phyloP scores from a whole-genome alignment of 805 yeast species.

The Saccharomycopsis sp. region DNA sequence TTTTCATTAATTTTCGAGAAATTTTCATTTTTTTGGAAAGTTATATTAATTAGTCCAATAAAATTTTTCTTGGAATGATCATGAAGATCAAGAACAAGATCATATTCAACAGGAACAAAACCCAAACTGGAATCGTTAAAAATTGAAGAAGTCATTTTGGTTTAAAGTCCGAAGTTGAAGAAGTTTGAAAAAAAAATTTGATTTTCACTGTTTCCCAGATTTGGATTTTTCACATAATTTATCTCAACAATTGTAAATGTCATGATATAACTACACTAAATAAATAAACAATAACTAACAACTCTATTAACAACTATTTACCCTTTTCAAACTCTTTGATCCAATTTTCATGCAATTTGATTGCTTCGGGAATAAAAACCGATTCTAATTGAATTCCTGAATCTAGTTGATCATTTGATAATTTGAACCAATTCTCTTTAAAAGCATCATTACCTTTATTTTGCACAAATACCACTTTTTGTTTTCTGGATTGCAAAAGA shows the following conservation, averaged over 20 bases:
- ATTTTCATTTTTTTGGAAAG: conserved; percentile 17
- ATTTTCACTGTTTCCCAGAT: too few species aligned
- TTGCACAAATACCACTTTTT: conserved; percentile 78
- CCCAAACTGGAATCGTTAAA: background rate
- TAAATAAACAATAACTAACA: too few species aligned
- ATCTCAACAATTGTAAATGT: too few species aligned
- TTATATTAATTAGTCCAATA: conserved; percentile 29
- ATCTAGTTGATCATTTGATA: conserved; percentile 32
- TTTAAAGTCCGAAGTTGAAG: too few species aligned
- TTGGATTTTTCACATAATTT: too few species aligned
- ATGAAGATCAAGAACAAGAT: conserved; percentile 26
- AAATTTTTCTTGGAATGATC: conserved; percentile 39
- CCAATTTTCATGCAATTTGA: conserved; percentile 55
- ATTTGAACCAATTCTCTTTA: conserved; percentile 24
- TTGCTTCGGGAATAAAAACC: conserved; percentile 68
- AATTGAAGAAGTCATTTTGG: too few species aligned
- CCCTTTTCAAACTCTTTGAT: conserved; percentile 24
- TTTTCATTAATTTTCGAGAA: conserved; percentile 7
- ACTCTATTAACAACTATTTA: too few species aligned
- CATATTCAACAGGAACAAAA: conserved; percentile 26
- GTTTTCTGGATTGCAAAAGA: conserved; percentile 76
- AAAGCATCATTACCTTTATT: conserved; percentile 19
- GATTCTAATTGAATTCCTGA: conserved; percentile 60
- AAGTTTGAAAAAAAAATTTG: too few species aligned
- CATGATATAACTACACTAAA: too few species aligned